phyloP scores from a whole-genome alignment of 495 filamentous ascomycete genomes.

The Penicillium ucsense region DNA sequence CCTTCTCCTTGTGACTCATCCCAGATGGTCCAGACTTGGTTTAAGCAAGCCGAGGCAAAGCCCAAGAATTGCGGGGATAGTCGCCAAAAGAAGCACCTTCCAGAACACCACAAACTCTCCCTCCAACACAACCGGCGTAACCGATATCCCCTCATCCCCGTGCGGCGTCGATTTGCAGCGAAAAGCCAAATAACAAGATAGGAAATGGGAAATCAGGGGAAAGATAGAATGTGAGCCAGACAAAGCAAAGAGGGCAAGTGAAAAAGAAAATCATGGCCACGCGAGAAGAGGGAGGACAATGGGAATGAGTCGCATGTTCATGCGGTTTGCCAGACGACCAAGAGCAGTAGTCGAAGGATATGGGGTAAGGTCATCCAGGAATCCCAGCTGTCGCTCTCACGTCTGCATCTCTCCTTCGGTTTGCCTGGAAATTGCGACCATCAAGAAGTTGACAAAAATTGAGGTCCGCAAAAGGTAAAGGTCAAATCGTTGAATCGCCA shows the following conservation, averaged over 20 bases:
- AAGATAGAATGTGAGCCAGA: too few species aligned
- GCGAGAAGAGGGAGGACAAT: conserved; percentile 4
- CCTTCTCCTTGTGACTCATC: conserved; percentile 1
- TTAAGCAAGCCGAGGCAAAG: conserved; percentile 4
- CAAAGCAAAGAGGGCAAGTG: conserved; percentile 12
- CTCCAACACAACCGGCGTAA: conserved; percentile 5
- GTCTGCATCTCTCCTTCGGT: conserved; percentile 33
- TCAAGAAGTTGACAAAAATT: conserved; percentile 7
- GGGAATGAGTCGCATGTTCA: conserved; percentile 10
- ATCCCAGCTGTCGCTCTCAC: conserved; percentile 17
- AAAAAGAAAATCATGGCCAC: conserved; percentile 7
- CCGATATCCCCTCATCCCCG: conserved; percentile 20
- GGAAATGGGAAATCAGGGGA: conserved; percentile 2
- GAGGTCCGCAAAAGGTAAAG: conserved; percentile 7
- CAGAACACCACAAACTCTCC: conserved; percentile 1
- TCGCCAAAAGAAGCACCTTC: conserved; percentile 8
- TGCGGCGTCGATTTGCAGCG: conserved; percentile 18
- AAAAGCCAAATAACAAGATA: conserved; percentile 4
- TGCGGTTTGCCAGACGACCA: conserved; percentile 17
- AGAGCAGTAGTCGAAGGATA: conserved; percentile 11
- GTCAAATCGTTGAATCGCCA: conserved; percentile 27
- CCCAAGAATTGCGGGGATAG: conserved; percentile 4
- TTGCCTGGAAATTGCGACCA: conserved; percentile 15
- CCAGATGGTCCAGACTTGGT: not conserved
- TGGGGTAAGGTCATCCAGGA: conserved; percentile 13